Percentiles rank a stretch among this genome's conserved stretches.
phyloP scores from a whole-genome alignment of 1,284 basidiomycete genomes.

The Heterobasidion parviporum region DNA sequence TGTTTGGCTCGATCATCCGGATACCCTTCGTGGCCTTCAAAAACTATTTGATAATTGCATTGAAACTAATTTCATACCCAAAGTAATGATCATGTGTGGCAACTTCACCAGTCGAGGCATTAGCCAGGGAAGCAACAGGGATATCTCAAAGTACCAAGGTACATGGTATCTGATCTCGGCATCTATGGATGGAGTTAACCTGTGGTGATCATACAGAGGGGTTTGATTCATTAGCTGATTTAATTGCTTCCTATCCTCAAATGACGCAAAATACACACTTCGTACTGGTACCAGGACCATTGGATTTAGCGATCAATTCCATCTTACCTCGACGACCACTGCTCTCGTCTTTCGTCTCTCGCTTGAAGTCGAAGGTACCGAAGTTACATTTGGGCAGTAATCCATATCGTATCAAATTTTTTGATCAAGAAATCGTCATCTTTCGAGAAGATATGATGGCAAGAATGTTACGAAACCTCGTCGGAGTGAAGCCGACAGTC shows the following conservation, averaged over 20 bases:
- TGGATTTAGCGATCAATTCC: constrained; percentile 77
- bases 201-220: constrained; percentile 43
- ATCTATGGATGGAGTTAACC: not conserved
- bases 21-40: constrained; percentile 72
- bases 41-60: constrained; percentile 91
- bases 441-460: constrained; percentile 94
- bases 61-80: constrained; percentile 79
- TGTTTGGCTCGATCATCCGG: constrained; percentile 87
- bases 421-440: constrained; percentile 92
- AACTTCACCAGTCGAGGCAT: constrained; percentile 88
- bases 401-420: constrained; percentile 93
- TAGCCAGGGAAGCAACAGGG: constrained; percentile 67
- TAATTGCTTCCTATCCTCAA: constrained; percentile 74
- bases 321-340: constrained; percentile 76
- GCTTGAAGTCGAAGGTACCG: constrained; percentile 65
- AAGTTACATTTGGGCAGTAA: constrained; percentile 83
- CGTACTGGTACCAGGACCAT: constrained; percentile 89
- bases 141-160: constrained; percentile 84
- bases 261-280: constrained; percentile 82
- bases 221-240: constrained; percentile 80
- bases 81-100: constrained; percentile 87
- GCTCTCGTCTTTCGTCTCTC: constrained; percentile 63
- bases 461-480: constrained; percentile 86
- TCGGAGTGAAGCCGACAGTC: constrained; percentile 75
- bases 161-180: constrained; percentile 4